phyloP scores from a whole-genome alignment of 1,284 basidiomycete genomes.

The Cutaneotrichosporon sp. region DNA sequence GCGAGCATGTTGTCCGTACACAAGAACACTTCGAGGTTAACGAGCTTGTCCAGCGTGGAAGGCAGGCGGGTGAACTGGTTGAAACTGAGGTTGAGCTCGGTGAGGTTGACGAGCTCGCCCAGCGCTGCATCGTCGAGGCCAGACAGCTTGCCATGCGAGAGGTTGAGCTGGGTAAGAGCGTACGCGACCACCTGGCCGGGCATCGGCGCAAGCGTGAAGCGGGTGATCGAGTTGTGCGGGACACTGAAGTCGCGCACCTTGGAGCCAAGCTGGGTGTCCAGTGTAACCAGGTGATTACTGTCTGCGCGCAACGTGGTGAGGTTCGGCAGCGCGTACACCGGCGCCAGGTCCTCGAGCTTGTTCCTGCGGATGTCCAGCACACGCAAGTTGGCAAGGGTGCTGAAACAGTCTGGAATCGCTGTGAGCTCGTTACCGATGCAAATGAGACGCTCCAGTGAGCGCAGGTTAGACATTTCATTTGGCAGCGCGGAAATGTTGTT shows the following conservation, averaged over 20 bases:
- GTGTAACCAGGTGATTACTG: slow-evolving; percentile 71
- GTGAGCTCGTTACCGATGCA: slow-evolving; percentile 83
- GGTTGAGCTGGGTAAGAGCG: slow-evolving; percentile 72
- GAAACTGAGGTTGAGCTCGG: slow-evolving; percentile 69
- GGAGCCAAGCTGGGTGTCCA: slow-evolving; percentile 70
- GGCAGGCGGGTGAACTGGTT: slow-evolving; percentile 85
- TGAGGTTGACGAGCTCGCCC: slow-evolving; percentile 67
- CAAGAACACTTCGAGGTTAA: slow-evolving; percentile 66
- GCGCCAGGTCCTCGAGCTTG: slow-evolving; percentile 66
- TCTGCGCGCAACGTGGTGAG: slow-evolving; percentile 68
- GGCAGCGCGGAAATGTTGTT: slow-evolving; percentile 83
- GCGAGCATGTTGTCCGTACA: slow-evolving; percentile 87
- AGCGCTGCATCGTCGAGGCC: slow-evolving; percentile 70
- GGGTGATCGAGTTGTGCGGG: slow-evolving; percentile 56
- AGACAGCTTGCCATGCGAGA: slow-evolving; percentile 87
- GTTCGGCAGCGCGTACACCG: slow-evolving; percentile 64
- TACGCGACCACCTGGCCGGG: slow-evolving; percentile 57
- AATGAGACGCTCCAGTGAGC: slow-evolving; percentile 67
- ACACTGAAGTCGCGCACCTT: slow-evolving; percentile 54
- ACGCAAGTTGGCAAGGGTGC: slow-evolving; percentile 60
- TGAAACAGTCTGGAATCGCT: slow-evolving; percentile 66
- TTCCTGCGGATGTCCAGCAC: slow-evolving; percentile 80
- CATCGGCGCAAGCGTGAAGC: slow-evolving; percentile 63
- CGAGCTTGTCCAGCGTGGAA: slow-evolving; percentile 69
- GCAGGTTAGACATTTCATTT: slow-evolving; percentile 68